Evolutionary conservation across 306 rosid genomes (phyloP).

Genomic region (Quercus rubra): DNA sequence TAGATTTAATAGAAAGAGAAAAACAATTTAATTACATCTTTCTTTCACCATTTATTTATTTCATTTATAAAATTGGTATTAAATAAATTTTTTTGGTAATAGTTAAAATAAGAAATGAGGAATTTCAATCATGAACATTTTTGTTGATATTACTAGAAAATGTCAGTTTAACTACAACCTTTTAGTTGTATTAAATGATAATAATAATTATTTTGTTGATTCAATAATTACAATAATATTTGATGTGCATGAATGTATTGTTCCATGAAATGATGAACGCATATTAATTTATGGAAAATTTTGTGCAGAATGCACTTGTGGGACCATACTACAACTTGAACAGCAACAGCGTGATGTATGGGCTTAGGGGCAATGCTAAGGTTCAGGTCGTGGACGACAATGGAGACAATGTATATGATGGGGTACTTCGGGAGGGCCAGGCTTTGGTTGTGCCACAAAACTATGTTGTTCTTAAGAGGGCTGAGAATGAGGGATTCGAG

Average conservation of each 20-base stretch:
- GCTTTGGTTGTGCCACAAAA: constrained; percentile 27
- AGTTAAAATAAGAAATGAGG: accelerated
- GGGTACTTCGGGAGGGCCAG: constrained; percentile 26
- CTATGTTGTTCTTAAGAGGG: constrained; percentile 24
- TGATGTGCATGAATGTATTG: no score
- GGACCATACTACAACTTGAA: constrained; percentile 27
- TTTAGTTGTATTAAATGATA: no score
- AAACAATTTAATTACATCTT: no score
- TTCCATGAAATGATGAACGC: no score
- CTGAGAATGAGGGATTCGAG: constrained; percentile 22
- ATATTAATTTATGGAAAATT: background rate
- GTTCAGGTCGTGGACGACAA: constrained; percentile 19
- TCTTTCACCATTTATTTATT: no score
- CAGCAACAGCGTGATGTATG: constrained; percentile 17
- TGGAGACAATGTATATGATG: constrained; percentile 14
- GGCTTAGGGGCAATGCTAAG: constrained; percentile 23
- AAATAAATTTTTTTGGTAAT: no score
- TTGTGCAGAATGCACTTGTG: constrained; percentile 19
- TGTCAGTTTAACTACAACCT: no score
- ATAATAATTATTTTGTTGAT: no score
- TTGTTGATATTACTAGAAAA: accelerated
- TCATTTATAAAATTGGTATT: no score
- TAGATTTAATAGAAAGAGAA: no score
- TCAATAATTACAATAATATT: no score
- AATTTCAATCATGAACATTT: no score